phyloP scores from a whole-genome alignment of 441 rosid species.

The Gossypium davidsonii region DNA sequence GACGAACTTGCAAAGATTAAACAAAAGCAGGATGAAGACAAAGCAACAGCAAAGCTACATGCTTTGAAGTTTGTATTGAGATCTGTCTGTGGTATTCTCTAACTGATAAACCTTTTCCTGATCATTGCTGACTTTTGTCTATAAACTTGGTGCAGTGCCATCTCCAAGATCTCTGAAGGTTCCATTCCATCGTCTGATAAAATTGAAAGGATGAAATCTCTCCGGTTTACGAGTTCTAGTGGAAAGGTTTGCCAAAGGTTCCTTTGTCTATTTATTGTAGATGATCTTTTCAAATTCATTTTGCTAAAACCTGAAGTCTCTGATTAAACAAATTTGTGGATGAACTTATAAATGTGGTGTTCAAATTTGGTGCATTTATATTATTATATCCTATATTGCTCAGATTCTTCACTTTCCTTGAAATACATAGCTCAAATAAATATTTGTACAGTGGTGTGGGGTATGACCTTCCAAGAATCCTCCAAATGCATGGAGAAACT shows the following conservation, averaged over 20 bases:
- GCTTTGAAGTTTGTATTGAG: constrained; percentile 47
- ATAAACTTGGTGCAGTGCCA: constrained; percentile 24
- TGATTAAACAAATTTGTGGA: not conserved
- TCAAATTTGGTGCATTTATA: not conserved
- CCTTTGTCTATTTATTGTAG: not conserved
- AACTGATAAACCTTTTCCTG: constrained; percentile 9
- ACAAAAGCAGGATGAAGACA: constrained; percentile 77
- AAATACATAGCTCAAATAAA: not conserved
- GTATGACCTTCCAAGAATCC: not conserved
- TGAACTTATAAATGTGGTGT: not conserved
- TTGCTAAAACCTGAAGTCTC: not conserved
- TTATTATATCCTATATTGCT: not conserved
- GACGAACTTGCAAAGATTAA: constrained; percentile 60
- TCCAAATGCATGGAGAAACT: not conserved
- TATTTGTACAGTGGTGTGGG: not conserved
- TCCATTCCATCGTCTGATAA: constrained; percentile 28
- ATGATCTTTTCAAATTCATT: not conserved
- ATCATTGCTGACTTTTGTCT: constrained; percentile 21
- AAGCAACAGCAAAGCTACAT: constrained; percentile 51
- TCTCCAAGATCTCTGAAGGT: constrained; percentile 30
- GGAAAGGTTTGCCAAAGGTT: constrained; percentile 34
- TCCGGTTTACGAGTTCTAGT: constrained; percentile 40
- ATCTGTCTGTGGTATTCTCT: constrained; percentile 2
- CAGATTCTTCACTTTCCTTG: not conserved
- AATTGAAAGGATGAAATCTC: constrained; percentile 47